A percentile compares a stretch with the other conserved stretches of the same genome.
phyloP scores from a whole-genome alignment of 2,329 filamentous ascomycete species.

The Nakataea oryzae region DNA sequence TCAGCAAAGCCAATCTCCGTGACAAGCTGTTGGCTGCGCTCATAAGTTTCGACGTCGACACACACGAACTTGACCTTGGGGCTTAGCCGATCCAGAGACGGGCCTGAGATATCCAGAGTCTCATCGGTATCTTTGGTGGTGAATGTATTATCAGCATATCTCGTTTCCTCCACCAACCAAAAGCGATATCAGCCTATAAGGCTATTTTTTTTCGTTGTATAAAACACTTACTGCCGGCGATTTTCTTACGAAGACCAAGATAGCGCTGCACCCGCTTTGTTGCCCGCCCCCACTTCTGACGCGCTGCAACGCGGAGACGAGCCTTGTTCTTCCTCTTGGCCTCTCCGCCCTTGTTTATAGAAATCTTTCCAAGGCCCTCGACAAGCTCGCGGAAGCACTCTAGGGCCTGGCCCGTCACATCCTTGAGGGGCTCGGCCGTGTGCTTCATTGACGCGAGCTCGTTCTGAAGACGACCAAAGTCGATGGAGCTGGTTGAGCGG shows the following conservation, averaged over 20 bases:
- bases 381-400: conserved; percentile 44
- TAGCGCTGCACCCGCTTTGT: conserved; percentile 58
- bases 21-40: conserved; percentile 52
- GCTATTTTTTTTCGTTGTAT: neutral
- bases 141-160: neutral
- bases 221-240: neutral
- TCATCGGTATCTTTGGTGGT: neutral
- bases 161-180: neutral
- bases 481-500: conserved; percentile 33
- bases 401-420: conserved; percentile 24
- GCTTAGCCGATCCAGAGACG: conserved; percentile 35
- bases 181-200: neutral
- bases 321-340: conserved; percentile 25
- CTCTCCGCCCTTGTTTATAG: conserved; percentile 33
- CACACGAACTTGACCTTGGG: conserved; percentile 59
- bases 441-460: conserved; percentile 23
- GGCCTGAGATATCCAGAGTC: conserved; percentile 7
- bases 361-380: conserved; percentile 34
- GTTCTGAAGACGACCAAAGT: conserved; percentile 17
- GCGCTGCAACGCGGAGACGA: conserved; percentile 28
- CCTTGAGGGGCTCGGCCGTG: conserved; percentile 19
- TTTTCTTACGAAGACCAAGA: conserved; percentile 43
- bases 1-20: conserved; percentile 82
- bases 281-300: conserved; percentile 40
- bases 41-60: conserved; percentile 77